Evolutionary conservation across 257 asterid genomes (phyloP).

Genomic region (Jacaranda copaia): DNA sequence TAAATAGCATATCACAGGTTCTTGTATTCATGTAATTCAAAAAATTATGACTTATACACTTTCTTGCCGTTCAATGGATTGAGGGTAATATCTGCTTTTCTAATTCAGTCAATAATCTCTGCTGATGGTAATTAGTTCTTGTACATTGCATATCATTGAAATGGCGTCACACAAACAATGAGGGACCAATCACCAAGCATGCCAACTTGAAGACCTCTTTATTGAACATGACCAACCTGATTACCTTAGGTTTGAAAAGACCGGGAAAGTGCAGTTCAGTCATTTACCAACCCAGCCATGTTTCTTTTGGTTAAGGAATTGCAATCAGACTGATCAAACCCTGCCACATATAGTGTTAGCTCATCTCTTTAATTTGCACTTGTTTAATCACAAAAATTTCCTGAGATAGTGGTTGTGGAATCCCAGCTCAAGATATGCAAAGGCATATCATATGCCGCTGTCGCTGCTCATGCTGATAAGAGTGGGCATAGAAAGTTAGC

Average conservation of each 20-base stretch:
- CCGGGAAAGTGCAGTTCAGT: conserved; percentile 24
- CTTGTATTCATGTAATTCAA: not conserved
- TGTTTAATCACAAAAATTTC: conserved; percentile 18
- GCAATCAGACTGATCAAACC: conserved; percentile 9
- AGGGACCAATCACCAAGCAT: not conserved
- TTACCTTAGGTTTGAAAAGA: conserved; percentile 12
- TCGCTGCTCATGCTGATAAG: conserved; percentile 96
- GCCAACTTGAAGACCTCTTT: not conserved
- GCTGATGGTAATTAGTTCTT: conserved; percentile 1
- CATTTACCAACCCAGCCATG: not conserved
- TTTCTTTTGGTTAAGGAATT: conserved; percentile 16
- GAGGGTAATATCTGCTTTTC: not conserved
- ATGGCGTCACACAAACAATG: not conserved
- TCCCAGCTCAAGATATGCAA: conserved; percentile 92
- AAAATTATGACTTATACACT: not conserved
- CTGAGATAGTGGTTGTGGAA: conserved; percentile 43
- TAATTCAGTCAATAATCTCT: not conserved
- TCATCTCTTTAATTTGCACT: conserved; percentile 16
- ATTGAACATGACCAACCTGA: conserved; percentile 21
- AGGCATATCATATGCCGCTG: conserved; percentile 98
- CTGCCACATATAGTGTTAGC: not conserved
- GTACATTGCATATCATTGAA: conserved; percentile 8
- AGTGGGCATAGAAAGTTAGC: conserved; percentile 94
- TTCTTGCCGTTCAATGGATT: conserved; percentile 18
- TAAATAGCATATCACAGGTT: not conserved